phyloP scores from a whole-genome alignment of 2,329 filamentous ascomycete genomes.

The Fusarium setosum region DNA sequence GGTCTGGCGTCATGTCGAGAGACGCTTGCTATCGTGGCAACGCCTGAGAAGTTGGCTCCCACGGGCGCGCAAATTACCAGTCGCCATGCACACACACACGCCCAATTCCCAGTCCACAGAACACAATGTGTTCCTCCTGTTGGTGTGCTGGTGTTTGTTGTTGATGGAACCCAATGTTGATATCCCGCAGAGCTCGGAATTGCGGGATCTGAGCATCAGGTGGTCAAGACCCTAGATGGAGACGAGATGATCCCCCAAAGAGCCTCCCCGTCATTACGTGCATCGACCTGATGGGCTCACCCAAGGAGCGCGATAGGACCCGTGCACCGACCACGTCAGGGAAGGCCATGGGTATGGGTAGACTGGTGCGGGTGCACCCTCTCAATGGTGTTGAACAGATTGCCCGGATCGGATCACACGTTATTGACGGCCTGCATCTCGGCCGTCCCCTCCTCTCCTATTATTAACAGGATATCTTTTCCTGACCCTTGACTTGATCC shows the following conservation, averaged over 20 bases:
- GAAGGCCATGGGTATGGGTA: conserved; percentile 44
- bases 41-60: conserved; percentile 45
- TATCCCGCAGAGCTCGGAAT: conserved; percentile 26
- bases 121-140: conserved; percentile 17
- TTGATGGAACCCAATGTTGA: conserved; percentile 31
- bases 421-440: conserved; percentile 39
- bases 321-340: conserved; percentile 45
- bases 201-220: conserved; percentile 41
- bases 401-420: conserved; percentile 44
- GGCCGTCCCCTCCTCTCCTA: conserved; percentile 35
- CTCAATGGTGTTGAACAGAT: conserved; percentile 45
- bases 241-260: conserved; percentile 30
- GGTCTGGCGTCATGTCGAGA: conserved; percentile 43
- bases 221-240: conserved; percentile 35
- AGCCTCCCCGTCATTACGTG: conserved; percentile 42
- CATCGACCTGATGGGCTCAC: conserved; percentile 43
- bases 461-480: conserved; percentile 34
- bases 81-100: conserved; percentile 33
- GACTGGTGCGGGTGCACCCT: conserved; percentile 41
- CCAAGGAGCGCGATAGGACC: conserved; percentile 40
- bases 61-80: conserved; percentile 20
- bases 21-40: conserved; percentile 54
- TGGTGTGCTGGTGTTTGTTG: conserved; percentile 24
- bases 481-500: conserved; percentile 20
- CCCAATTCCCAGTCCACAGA: conserved; percentile 20